Percentiles rank a stretch among this genome's conserved stretches.
These are phyloP conservation scores for Talaromyces pinophilus DNA, from an alignment of 2,329 filamentous ascomycete species.

Conservation along the genomic window DNA sequence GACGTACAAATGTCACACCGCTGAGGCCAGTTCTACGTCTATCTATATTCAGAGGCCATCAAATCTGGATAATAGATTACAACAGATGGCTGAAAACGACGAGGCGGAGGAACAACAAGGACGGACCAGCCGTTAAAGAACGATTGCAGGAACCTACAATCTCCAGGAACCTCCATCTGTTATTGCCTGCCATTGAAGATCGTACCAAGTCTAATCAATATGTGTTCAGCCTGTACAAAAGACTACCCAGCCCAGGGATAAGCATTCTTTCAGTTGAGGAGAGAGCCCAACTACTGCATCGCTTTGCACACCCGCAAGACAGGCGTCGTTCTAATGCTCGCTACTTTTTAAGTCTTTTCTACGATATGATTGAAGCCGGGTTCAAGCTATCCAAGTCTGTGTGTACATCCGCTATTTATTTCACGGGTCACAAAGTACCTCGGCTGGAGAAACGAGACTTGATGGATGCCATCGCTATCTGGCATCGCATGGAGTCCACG, in stretches of 20 bases:
- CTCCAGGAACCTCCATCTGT: conserved; percentile 35
- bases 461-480: conserved; percentile 71
- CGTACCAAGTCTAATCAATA: conserved; percentile 49
- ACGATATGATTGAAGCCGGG: conserved; percentile 76
- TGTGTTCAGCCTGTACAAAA: conserved; percentile 56
- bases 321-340: conserved; percentile 59
- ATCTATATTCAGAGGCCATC: neutral
- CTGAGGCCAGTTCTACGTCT: neutral
- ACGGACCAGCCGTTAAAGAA: neutral
- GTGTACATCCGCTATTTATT: conserved; percentile 83
- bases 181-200: conserved; percentile 47
- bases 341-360: conserved; percentile 78
- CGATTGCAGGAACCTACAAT: conserved; percentile 36
- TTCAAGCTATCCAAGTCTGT: conserved; percentile 67
- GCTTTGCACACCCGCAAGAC: conserved; percentile 60
- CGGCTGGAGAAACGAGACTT: conserved; percentile 61
- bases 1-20: neutral
- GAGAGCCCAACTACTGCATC: conserved; percentile 66
- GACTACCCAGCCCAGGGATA: conserved; percentile 56
- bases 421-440: conserved; percentile 71
- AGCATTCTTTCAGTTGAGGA: conserved; percentile 52
- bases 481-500: conserved; percentile 84
- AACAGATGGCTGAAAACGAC: conserved; percentile 26
- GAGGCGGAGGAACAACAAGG: conserved; percentile 1
- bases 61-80: conserved; percentile 38